phyloP scores from a whole-genome alignment of 495 filamentous ascomycete species.

The Tuber melanosporum region DNA sequence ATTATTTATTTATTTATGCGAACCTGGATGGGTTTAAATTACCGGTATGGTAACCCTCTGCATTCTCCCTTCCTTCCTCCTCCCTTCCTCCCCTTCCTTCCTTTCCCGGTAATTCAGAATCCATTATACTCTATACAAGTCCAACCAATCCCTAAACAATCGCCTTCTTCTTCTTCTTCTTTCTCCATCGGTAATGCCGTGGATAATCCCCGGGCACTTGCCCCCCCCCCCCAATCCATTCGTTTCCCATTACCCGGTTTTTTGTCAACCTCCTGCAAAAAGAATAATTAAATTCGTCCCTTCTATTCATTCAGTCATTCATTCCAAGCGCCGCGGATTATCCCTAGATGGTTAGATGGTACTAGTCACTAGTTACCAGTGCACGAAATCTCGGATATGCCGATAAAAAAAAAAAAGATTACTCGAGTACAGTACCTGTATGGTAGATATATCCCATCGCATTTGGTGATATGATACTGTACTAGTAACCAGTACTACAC shows the following conservation, averaged over 20 bases:
- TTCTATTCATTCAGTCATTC: not conserved
- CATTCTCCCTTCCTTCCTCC: no score
- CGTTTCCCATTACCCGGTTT: no score
- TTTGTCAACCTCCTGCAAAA: not conserved
- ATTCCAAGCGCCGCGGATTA: not conserved
- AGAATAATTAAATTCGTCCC: no score
- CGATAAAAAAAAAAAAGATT: not conserved
- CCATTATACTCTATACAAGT: not conserved
- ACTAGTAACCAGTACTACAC: no score
- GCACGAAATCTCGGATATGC: not conserved
- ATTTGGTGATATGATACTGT: not conserved
- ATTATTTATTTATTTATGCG: no score
- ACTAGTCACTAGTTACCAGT: no score
- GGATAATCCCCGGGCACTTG: not conserved
- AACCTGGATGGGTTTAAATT: no score
- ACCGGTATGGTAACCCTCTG: no score
- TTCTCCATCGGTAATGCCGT: not conserved
- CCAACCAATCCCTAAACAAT: not conserved
- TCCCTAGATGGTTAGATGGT: not conserved
- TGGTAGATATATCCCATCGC: not conserved
- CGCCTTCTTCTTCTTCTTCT: not conserved
- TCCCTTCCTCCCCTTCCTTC: not conserved
- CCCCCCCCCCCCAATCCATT: not conserved
- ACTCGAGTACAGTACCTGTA: no score
- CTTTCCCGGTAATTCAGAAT: not conserved